Percentiles rank a stretch among this genome's conserved stretches.
These are phyloP conservation scores for Dunaliella primolecta DNA, from an alignment of 139 green algal genomes.

Conservation along the genomic window DNA sequence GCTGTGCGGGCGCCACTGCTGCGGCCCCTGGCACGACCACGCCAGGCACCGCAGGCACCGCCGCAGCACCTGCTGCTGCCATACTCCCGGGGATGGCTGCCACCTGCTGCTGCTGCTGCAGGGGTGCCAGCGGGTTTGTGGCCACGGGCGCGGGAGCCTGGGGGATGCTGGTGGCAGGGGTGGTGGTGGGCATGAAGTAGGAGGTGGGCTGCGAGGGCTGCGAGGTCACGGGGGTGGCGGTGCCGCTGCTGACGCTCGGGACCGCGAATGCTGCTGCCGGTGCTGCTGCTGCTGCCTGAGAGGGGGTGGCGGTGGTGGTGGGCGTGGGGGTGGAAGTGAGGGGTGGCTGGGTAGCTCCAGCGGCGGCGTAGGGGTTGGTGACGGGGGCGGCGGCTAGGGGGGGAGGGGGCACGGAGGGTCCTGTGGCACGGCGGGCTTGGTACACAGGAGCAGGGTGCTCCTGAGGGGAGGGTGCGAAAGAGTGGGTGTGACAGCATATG, in stretches of 20 bases:
- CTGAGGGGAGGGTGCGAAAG: conserved; percentile 2
- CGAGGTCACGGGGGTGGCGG: conserved; percentile 10
- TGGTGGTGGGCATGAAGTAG: conserved; percentile 36
- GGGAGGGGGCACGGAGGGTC: neutral
- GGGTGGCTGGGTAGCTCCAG: neutral
- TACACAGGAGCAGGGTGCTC: conserved; percentile 18
- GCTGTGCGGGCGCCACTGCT: conserved; percentile 6
- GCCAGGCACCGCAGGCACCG: neutral
- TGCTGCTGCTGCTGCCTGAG: neutral
- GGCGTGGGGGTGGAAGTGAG: neutral
- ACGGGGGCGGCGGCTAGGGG: neutral
- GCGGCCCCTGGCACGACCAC: conserved; percentile 4
- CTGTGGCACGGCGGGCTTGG: conserved; percentile 5
- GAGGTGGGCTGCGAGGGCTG: conserved; percentile 12
- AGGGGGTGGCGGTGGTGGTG: too few species aligned
- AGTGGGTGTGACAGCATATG: neutral
- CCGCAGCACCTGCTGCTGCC: conserved; percentile 7
- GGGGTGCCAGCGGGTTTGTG: neutral
- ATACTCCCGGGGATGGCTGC: neutral
- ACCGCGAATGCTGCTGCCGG: neutral
- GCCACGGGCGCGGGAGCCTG: neutral
- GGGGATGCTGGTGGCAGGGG: conserved; percentile 14
- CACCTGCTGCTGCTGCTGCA: conserved; percentile 10
- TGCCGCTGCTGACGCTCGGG: neutral
- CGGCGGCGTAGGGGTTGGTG: neutral